phyloP scores from a whole-genome alignment of 2,329 filamentous ascomycete genomes.

The Emericellopsis atlantica region DNA sequence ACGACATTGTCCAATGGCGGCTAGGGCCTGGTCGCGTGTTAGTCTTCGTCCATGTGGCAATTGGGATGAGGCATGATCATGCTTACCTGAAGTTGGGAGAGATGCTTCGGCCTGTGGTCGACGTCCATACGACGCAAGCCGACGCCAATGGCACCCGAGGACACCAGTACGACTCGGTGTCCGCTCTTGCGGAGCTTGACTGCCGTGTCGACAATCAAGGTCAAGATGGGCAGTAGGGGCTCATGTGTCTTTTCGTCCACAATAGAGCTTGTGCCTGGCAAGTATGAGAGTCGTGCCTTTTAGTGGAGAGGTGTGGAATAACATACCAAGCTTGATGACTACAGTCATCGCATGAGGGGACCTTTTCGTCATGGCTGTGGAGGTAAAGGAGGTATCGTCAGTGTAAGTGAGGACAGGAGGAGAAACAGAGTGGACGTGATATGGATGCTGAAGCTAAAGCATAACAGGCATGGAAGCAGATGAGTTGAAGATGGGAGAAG shows the following conservation, averaged over 20 bases:
- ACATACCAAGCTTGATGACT: constrained; percentile 72
- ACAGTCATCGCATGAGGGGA: constrained; percentile 9
- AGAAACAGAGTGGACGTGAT: background rate
- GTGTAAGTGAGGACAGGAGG: constrained; percentile 2
- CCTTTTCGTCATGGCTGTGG: constrained; percentile 40
- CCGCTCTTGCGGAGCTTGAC: constrained; percentile 80
- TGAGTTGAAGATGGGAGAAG: too few species aligned
- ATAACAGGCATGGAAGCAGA: too few species aligned
- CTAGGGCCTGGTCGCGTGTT: constrained; percentile 50
- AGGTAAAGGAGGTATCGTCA: constrained; percentile 5
- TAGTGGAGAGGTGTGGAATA: background rate
- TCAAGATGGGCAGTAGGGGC: constrained; percentile 80
- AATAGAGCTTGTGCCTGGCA: constrained; percentile 92
- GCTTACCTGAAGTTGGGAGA: constrained; percentile 69
- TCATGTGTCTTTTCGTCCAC: constrained; percentile 94
- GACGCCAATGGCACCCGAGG: constrained; percentile 92
- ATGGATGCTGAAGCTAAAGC: too few species aligned
- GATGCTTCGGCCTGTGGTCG: constrained; percentile 75
- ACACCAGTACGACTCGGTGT: constrained; percentile 90
- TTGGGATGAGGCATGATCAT: background rate
- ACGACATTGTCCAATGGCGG: constrained; percentile 90
- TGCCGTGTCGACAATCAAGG: constrained; percentile 87
- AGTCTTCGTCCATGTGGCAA: background rate
- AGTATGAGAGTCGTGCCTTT: background rate
- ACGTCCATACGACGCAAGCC: constrained; percentile 84